A percentile compares a stretch with the other conserved stretches of the same genome.
These are phyloP conservation scores for Trametes sanguinea DNA, from an alignment of 768 basidiomycete genomes.

Conservation along the genomic window DNA sequence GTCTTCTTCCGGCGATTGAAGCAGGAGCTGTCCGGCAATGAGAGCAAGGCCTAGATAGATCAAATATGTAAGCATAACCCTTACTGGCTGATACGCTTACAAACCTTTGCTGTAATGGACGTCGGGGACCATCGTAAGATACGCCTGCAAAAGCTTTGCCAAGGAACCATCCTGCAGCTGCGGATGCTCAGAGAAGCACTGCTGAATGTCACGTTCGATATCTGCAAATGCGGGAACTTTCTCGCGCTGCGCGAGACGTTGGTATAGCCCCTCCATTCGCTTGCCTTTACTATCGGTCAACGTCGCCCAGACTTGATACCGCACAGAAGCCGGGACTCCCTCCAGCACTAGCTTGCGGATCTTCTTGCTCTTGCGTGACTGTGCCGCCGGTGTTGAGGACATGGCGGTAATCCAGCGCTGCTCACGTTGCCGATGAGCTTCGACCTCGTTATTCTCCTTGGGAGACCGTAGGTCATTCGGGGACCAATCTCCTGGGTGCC, in stretches of 20 bases:
- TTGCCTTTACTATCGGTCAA: constrained; percentile 76
- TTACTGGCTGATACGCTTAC: constrained; percentile 8
- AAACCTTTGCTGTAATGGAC: constrained; percentile 66
- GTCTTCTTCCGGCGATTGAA: constrained; percentile 83
- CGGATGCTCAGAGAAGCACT: constrained; percentile 57
- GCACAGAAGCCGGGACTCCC: constrained; percentile 78
- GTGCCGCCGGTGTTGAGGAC: constrained; percentile 54
- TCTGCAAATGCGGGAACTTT: constrained; percentile 49
- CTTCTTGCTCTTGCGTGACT: constrained; percentile 79
- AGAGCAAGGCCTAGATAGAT: constrained; percentile 56
- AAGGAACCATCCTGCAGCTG: constrained; percentile 60
- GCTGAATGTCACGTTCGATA: constrained; percentile 60
- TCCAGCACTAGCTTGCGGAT: constrained; percentile 71
- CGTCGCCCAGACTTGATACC: constrained; percentile 84
- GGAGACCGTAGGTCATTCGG: not conserved
- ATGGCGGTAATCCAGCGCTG: constrained; percentile 73
- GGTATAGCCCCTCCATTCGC: constrained; percentile 67
- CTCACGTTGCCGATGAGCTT: constrained; percentile 76
- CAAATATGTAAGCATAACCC: not conserved
- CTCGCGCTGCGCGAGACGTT: constrained; percentile 58
- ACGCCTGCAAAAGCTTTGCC: constrained; percentile 60
- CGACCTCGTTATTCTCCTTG: constrained; percentile 26
- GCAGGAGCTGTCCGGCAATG: constrained; percentile 70
- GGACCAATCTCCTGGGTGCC: constrained; percentile 8
- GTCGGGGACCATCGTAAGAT: constrained; percentile 85